Evolutionary conservation across 2,329 filamentous ascomycete genomes (phyloP).

Genomic region (Sarocladiaceae sp.): DNA sequence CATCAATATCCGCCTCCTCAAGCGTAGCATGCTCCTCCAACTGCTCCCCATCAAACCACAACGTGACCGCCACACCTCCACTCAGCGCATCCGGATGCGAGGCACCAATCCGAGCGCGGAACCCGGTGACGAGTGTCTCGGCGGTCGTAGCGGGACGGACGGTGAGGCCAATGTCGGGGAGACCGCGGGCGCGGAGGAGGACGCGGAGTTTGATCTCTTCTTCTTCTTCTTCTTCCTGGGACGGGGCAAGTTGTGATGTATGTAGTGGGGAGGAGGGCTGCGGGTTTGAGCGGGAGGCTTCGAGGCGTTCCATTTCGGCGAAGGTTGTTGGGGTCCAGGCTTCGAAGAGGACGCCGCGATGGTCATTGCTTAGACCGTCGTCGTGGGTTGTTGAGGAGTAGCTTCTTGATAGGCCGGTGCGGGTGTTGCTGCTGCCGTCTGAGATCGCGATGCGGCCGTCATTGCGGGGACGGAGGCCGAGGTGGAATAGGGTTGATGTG

Average conservation of each 20-base stretch:
- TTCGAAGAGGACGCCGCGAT: conserved; percentile 65
- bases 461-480: conserved; percentile 52
- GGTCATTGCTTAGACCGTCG: conserved; percentile 42
- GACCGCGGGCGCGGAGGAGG: conserved; percentile 48
- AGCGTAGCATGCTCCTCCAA: conserved; percentile 59
- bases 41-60: conserved; percentile 73
- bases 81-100: conserved; percentile 41
- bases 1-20: conserved; percentile 65
- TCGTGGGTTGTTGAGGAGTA: background rate
- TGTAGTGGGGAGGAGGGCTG: background rate
- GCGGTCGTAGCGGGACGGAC: conserved; percentile 54
- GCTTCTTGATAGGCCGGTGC: background rate
- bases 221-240: conserved; percentile 17
- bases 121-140: conserved; percentile 57
- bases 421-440: background rate
- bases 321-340: conserved; percentile 63
- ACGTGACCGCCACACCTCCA: conserved; percentile 40
- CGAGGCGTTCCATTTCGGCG: background rate
- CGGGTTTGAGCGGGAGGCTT: background rate
- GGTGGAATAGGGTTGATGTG: conserved; percentile 65
- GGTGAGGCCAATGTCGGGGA: conserved; percentile 46
- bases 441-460: conserved; percentile 32
- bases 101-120: conserved; percentile 45
- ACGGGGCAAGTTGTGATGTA: background rate
- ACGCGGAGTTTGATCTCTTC: conserved; percentile 39